Evolutionary conservation across 106 monocot genomes (phyloP), one percentile per base, ranked within the genome.

Genomic region (Narthecium ossifragum): DNA sequence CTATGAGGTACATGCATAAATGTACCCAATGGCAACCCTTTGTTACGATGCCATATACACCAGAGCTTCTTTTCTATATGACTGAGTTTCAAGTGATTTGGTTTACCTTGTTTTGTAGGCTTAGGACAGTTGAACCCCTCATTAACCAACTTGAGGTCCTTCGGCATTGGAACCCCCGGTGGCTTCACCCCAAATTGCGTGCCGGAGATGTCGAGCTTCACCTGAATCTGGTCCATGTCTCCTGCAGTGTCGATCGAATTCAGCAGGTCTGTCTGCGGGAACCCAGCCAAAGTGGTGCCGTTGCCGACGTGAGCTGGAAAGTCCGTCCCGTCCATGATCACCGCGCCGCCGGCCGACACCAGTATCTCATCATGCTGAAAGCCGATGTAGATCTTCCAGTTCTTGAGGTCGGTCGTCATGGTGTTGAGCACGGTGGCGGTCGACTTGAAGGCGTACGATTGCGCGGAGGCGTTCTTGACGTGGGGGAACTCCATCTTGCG

Each of bases 221-320:
- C 84, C 65, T 58, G 64, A 23, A 98, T 98, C 67, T 88, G 81
- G 17, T 11, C 62, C 45, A 87, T 24, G 26, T 98, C 91, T 0
- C 98, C 98, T 0, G 98, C 98, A 1, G 98, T 98, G 0, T 90
- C 86, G 17, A 98, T 88, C 30, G 98, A 71, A 57, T 84, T 88
- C 34, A 72, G 64, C 28, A 98, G 65, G 48, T 91, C 87, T 8
- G 78, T 33, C 71, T 70, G 57, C 7, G 96, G 96, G 57, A 62
- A 98, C 27, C 98, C 98, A 9, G 87, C 60, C 0, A 98, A 43
- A 17, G 74, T 63, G 0, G 84, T 85, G 2, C 90, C 91, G 34
- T 88, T 88, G 8, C 66, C 74, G 1, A 80, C 98, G 20, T 22
- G 26, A 0, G 71, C 91, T 0, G 98, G 98, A 20, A 85, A 70